These are phyloP conservation scores for Sarcomyxa edulis DNA, from an alignment of 768 basidiomycete genomes.

Conservation along the genomic window DNA sequence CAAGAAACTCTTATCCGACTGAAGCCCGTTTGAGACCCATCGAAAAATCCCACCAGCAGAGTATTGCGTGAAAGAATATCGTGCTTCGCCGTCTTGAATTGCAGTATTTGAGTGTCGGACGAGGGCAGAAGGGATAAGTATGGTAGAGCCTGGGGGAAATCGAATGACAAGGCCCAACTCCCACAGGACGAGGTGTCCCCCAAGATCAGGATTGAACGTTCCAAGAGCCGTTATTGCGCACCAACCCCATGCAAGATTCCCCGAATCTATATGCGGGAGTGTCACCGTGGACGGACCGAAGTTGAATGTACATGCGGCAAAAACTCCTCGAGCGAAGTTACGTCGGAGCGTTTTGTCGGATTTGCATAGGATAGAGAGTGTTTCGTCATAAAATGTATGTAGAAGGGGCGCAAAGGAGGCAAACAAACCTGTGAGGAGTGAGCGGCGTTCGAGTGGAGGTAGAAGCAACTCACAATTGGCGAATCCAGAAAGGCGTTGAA, in stretches of 20 bases:
- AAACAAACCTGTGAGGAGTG: too few species aligned
- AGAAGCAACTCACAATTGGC: too few species aligned
- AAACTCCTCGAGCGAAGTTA: constrained; percentile 4
- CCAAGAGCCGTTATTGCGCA: constrained; percentile 12
- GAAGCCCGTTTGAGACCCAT: constrained; percentile 14
- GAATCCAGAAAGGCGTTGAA: too few species aligned
- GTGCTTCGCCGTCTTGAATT: constrained; percentile 7
- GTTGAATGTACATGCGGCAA: constrained; percentile 6
- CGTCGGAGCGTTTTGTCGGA: too few species aligned
- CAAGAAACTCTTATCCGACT: background rate
- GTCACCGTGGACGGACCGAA: constrained; percentile 2
- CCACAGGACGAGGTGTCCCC: constrained; percentile 17
- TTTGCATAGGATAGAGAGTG: too few species aligned
- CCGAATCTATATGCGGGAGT: constrained; percentile 4
- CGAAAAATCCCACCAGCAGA: constrained; percentile 16
- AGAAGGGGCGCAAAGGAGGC: too few species aligned
- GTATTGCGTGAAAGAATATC: constrained; percentile 16
- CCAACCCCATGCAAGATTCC: constrained; percentile 8
- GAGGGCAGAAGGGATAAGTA: constrained; percentile 16
- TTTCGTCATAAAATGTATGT: too few species aligned
- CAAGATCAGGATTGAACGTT: constrained; percentile 2
- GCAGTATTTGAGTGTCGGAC: constrained; percentile 11
- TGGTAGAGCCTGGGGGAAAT: constrained; percentile 15
- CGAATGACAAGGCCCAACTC: constrained; percentile 13
- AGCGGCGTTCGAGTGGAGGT: too few species aligned